Evolutionary conservation across 2,329 filamentous ascomycete genomes (phyloP), one percentile per base, ranked within the genome.

Genomic region (Gnomoniopsis smithogilvyi): DNA sequence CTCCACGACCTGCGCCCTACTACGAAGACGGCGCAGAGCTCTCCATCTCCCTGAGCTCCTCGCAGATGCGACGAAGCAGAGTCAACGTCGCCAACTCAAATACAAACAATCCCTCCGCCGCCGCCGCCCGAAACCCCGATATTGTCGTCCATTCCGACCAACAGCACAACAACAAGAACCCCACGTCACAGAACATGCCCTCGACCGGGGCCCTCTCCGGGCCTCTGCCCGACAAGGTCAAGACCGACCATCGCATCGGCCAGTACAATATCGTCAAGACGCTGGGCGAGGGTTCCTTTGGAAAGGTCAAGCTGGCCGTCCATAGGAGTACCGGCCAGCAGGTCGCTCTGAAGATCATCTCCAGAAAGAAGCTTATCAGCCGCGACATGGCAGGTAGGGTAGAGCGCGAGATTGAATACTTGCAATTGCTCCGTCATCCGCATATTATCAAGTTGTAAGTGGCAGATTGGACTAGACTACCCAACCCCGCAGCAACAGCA

Each of bases 371-470:
- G 79, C 84, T 99, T 69, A 92, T 97, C 67, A 98, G 93, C 67
- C 84, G 94, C 69, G 95, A 99, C 75, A 98, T 99, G 95, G 93
- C 96, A 55, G 95, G 95, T 62, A 86, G 95, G 62, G 96, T 99
- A 64, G 95, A 99, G 79, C 86, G 95, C 66, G 95, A 99, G 80
- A 99, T 99, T 67, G 93, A 97, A 74, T 99, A 99, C 72, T 83
- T 99, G 64, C 95, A 99, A 77, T 80, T 99, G 62, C 82, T 99
- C 62, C 88, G 95, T 62, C 95, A 99, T 74, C 95, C 95, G 45
- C 95, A 99, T 76, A 99, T 99, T 72, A 99, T 99, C 80, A 99
- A 99, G 77, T 83, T 99, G 86, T 97, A 80, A 70, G 83, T 79
- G 45, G 36, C 21, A 26, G n/a, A 43, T 19, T 43, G 33, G 52